These are phyloP conservation scores for Globisporangium emineosum DNA, from an alignment of 352 stramenopile species.

Conservation along the genomic window DNA sequence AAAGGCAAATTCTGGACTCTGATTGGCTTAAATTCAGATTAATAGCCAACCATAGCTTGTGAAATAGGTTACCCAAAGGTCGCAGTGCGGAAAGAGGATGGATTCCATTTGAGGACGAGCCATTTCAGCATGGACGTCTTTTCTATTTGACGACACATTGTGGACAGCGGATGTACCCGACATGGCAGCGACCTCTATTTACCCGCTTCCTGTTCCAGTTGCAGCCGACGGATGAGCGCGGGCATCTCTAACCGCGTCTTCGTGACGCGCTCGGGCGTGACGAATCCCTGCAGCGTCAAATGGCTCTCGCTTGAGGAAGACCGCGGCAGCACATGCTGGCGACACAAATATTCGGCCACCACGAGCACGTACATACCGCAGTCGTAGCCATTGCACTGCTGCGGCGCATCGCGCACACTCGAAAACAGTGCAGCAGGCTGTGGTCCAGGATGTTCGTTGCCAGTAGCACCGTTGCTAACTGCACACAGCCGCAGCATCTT, in stretches of 20 bases:
- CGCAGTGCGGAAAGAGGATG: neutral
- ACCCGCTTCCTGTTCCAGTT: neutral
- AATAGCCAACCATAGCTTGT: neutral
- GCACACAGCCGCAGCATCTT: slow-evolving; percentile 27
- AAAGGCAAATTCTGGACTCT: neutral
- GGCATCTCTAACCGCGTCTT: slow-evolving; percentile 48
- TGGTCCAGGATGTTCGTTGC: neutral
- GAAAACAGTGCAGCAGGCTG: slow-evolving; percentile 15
- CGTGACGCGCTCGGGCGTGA: slow-evolving; percentile 48
- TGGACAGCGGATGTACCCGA: neutral
- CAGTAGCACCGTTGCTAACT: neutral
- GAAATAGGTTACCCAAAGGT: neutral
- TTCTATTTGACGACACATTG: neutral
- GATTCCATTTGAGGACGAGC: neutral
- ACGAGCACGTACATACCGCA: slow-evolving; percentile 80
- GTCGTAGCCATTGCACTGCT: slow-evolving; percentile 80
- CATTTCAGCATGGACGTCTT: neutral
- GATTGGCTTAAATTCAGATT: neutral
- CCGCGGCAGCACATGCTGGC: slow-evolving; percentile 19
- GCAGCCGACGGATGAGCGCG: slow-evolving; percentile 30
- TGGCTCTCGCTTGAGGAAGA: neutral
- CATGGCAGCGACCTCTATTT: neutral
- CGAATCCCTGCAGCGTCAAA: slow-evolving; percentile 35
- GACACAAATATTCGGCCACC: slow-evolving; percentile 58
- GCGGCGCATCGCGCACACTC: slow-evolving; percentile 39